Conservation (phyloP, 2,329 filamentous ascomycete species). For the Colletotrichum sp. region DNA sequence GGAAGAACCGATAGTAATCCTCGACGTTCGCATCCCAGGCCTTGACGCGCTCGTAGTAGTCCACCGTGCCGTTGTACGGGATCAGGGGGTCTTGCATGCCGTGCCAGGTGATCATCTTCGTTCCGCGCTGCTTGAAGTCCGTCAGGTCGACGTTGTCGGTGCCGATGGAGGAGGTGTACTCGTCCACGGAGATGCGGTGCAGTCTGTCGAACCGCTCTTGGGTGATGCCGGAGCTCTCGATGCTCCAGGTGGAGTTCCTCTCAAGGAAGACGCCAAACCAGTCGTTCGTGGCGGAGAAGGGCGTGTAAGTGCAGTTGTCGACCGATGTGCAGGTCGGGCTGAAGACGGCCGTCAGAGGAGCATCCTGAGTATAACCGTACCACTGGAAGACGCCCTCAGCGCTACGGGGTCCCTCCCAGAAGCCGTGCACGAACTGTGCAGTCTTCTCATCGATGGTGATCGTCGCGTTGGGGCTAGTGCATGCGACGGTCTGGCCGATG, state of each 20-base stretch:
- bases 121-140: slow-evolving; percentile 37
- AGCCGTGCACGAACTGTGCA: neutral
- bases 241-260: slow-evolving; percentile 39
- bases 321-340: neutral
- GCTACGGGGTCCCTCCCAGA: neutral
- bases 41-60: slow-evolving; percentile 26
- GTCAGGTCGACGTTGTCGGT: slow-evolving; percentile 32
- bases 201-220: slow-evolving; percentile 33
- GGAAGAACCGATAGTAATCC: slow-evolving; percentile 57
- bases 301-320: neutral
- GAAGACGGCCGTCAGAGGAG: neutral
- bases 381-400: neutral
- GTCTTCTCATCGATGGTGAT: neutral
- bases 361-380: neutral
- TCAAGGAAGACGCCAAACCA: slow-evolving; percentile 36
- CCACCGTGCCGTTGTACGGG: slow-evolving; percentile 32
- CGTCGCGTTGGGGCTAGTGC: slow-evolving; percentile 21
- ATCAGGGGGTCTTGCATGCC: slow-evolving; percentile 42
- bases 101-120: slow-evolving; percentile 34
- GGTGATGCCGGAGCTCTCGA: slow-evolving; percentile 11
- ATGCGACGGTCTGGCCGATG: slow-evolving; percentile 18
- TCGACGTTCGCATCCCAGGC: slow-evolving; percentile 32
- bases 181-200: neutral
- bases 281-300: neutral
- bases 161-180: slow-evolving; percentile 26